Base-by-base conservation (phyloP, 1,284 basidiomycete genomes). In the Sanghuangporus sanghuang region DNA sequence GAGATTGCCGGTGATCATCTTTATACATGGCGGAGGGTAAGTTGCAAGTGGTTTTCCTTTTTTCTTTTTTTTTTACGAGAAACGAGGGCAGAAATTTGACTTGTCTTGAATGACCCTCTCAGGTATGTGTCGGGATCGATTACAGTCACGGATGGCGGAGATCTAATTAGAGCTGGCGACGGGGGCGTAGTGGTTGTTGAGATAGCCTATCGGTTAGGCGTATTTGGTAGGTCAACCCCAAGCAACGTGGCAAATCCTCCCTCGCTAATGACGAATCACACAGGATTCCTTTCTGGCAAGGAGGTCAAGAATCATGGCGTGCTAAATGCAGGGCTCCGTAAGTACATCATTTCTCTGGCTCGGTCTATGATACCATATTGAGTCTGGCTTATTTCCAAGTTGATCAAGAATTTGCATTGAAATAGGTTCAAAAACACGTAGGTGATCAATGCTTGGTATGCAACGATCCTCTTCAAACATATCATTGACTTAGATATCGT, bases 1-100 rank as follows among this genome's bases (percentile, higher is more conserved):
- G 16, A 68, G 67, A 27, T 59, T 73, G 54, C 73, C 75, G 23
- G 71, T 74, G 6, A 38, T 77, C 8, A 67, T 77, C 12, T 77
- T 67, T 70, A 75, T 76, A 35, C 76, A 77, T 48, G 75, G 75
- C 38, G 74, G 74, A 66, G 73, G 71, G 71, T 72, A 49, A 65
- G 64, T 44, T 4, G 40, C 3, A 12, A 4, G n/a, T 16, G 23
- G 2, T 32, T 32, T n/a, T n/a, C n/a, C n/a, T n/a, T n/a, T n/a
- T n/a, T n/a, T n/a, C n/a, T n/a, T n/a, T n/a, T n/a, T 32, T 32
- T 32, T 32, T 32, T 32, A 3, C n/a, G n/a, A 5, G 27, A 32
- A 42, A 9, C 40, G 6, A 11, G 12, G 8, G 40, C 23, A 42
- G 12, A n/a, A 18, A 38, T 9, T 3, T 21, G 36, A 36, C 44